These are phyloP conservation scores for Ustilago curta DNA, from an alignment of 1,284 basidiomycete species.

Conservation along the genomic window DNA sequence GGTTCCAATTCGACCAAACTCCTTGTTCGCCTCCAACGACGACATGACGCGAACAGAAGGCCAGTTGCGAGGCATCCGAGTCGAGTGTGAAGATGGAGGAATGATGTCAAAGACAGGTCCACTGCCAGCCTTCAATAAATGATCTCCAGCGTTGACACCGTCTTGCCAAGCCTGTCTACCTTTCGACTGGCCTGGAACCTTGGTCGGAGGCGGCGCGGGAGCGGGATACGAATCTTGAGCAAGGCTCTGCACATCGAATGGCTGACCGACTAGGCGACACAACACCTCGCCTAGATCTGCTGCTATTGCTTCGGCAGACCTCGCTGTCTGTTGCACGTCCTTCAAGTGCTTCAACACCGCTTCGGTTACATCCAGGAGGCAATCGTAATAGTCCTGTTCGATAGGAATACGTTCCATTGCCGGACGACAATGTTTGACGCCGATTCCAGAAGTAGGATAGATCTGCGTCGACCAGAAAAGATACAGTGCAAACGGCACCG, in stretches of 20 bases:
- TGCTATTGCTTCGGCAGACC: conserved; percentile 10
- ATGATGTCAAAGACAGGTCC: conserved; percentile 45
- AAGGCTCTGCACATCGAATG: background rate
- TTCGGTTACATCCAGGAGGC: conserved; percentile 26
- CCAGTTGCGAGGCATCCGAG: conserved; percentile 36
- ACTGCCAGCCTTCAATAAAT: too few relatives aligned
- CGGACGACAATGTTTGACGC: conserved; percentile 38
- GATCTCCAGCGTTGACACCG: background rate
- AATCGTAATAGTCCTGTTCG: conserved; percentile 43
- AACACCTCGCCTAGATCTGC: conserved; percentile 35
- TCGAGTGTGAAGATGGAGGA: conserved; percentile 12
- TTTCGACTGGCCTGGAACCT: background rate
- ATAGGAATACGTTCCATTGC: conserved; percentile 35
- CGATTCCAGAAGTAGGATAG: conserved; percentile 35
- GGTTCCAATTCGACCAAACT: conserved; percentile 38
- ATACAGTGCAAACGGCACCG: conserved; percentile 34
- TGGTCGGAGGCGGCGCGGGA: background rate
- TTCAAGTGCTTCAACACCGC: conserved; percentile 20
- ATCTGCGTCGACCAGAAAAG: conserved; percentile 43
- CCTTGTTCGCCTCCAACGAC: conserved; percentile 37
- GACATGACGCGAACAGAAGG: conserved; percentile 44
- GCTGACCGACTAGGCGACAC: conserved; percentile 21
- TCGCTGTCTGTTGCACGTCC: conserved; percentile 15
- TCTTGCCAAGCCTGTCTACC: conserved; percentile 9
- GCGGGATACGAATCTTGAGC: background rate